Base-by-base conservation (phyloP, 768 basidiomycete species). In the Termitomyces sp. region DNA sequence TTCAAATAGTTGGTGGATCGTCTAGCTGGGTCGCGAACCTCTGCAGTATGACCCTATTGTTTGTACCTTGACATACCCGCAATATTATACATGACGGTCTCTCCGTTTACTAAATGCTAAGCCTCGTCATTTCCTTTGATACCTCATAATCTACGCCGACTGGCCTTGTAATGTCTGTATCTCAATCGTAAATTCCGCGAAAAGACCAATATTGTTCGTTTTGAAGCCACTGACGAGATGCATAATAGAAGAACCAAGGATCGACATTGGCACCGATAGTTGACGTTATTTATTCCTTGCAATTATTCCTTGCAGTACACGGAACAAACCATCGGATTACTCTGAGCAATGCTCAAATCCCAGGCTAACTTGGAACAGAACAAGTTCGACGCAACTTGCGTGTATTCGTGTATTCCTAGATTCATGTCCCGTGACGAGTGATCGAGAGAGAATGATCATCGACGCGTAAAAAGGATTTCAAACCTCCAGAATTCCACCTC, bases 21-120 rank as follows among this genome's bases (percentile, higher is more conserved):
- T 62, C 67, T 93, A 68, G 89, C 85, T 40, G 91, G 91, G 50
- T 90, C 91, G 36, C 82, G 90, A 71, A 85, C 84, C 33, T 89
- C 87, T 47, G 85, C 82, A 64, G 87, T 88, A 72, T 88, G 71
- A 72, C 55, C 51, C 58, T 53, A 47, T 59, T 59, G 56, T 60
- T 32, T 61, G 67, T 66, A 53, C 48, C 35, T 52, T 59, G 52
- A 58, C 52, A 57, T 44, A 49, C 52, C 59, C 54, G 38, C 26
- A 57, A 40, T 57, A 30, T 41, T 18, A 43, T 30, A 41, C 28
- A 41, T 23, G 38, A 53, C 52, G 38, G 26, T 26, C 8, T 38
- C 23, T 52, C 26, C 3, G 16, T 38, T 52, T 38, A 9, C 40
- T 4, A 26, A 38, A 26, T 5, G 30, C 16, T 50, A 38, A 26